Evolutionary conservation across 106 monocot species (phyloP), one percentile per base, ranked within the genome.

Genomic region (Dendrobium huoshanense): DNA sequence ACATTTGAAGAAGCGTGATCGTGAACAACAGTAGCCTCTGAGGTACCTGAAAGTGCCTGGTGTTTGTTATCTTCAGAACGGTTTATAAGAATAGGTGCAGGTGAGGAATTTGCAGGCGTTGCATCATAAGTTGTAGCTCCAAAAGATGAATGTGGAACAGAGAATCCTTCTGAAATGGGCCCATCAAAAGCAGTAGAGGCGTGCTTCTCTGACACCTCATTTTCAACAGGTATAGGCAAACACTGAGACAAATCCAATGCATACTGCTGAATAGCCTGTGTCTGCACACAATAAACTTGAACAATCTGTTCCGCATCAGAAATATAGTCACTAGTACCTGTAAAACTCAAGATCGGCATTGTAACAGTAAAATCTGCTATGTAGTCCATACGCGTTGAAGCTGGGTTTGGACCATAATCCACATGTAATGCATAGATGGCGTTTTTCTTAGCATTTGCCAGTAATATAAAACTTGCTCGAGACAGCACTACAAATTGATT

Each of bases 241-340:
- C 95, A 99, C 77, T 84, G 95, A 72, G 88, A 80, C 41, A 99
- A 84, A 77, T 99, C 98, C 83, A 99, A 85, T 11, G 95, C 95
- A 82, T 99, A 99, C 77, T 99, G 98, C 77, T 99, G 98, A 86
- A 99, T 95, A 86, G 98, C 98, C 87, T 95, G 93, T 43, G 98
- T 99, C 81, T 99, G 98, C 20, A 99, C 98, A 84, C 98, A 95
- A 65, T 95, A 99, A 67, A 99, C 86, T 84, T 99, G 95, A 77
- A 99, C 91, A 54, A 93, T 83, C 55, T 95, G 95, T 49, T 95
- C 93, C 16, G 86, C 86, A 84, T 94, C 89, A 75, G 89, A 81
- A 19, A 88, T 78, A n/a, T 31, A 85, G 20, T 95, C 89, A 77
- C 85, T 86, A 75, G 95, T 93, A 75, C 89, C 95, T 2, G 95